A percentile compares a stretch with the other conserved stretches of the same genome.
These are phyloP conservation scores for Mycena filopes DNA, from an alignment of 768 basidiomycete genomes.

Conservation along the genomic window DNA sequence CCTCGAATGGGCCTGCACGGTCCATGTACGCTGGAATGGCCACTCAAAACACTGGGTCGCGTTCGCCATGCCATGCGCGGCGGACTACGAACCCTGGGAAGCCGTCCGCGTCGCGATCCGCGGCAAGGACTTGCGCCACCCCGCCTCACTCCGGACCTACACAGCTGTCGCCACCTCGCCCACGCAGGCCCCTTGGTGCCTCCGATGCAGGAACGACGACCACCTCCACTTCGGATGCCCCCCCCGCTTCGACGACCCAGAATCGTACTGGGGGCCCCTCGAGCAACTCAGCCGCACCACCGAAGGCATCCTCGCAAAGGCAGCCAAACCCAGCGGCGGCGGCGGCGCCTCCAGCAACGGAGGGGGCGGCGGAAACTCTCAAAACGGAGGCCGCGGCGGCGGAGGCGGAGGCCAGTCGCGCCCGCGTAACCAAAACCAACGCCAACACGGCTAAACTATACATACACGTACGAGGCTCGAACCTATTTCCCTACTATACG, in stretches of 20 bases:
- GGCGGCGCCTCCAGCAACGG: too few relatives aligned
- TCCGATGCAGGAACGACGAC: conserved; percentile 11
- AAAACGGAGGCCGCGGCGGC: too few relatives aligned
- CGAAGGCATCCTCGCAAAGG: too few relatives aligned
- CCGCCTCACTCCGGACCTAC: background rate
- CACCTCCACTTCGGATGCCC: conserved; percentile 10
- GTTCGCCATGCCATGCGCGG: background rate
- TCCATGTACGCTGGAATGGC: background rate
- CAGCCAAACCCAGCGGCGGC: too few relatives aligned
- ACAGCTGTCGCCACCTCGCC: background rate
- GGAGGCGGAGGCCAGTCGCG: too few relatives aligned
- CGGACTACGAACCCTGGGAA: background rate
- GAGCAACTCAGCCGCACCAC: too few relatives aligned
- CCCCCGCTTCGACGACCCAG: background rate
- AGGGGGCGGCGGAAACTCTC: too few relatives aligned
- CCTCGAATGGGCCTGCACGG: background rate
- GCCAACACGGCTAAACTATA: too few relatives aligned
- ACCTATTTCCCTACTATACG: too few relatives aligned
- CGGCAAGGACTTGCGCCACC: background rate
- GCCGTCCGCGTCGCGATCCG: background rate
- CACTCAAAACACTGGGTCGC: background rate
- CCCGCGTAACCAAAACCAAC: too few relatives aligned
- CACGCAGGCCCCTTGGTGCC: background rate
- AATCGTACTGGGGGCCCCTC: background rate
- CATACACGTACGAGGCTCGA: too few relatives aligned